Evolutionary conservation across 1,284 basidiomycete genomes (phyloP).

Genomic region (Ceratobasidium sp.): DNA sequence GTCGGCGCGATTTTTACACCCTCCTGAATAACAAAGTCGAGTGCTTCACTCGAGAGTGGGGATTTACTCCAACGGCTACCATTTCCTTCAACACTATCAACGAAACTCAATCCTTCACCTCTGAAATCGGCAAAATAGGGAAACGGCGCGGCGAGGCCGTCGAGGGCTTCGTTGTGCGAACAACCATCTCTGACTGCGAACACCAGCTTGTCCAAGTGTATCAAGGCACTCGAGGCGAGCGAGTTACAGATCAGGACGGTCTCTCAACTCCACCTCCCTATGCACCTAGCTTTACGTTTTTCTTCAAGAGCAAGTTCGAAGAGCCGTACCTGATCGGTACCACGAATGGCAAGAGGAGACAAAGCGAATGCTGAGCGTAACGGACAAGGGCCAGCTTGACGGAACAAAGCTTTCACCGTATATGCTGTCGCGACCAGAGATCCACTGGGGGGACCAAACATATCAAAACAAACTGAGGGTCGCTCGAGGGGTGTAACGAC

Average conservation of each 20-base stretch:
- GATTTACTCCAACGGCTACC: conserved; percentile 87
- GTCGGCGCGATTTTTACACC: conserved; percentile 80
- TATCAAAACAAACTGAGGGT: conserved; percentile 45
- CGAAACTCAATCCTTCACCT: conserved; percentile 82
- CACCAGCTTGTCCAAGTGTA: conserved; percentile 56
- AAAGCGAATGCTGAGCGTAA: conserved; percentile 72
- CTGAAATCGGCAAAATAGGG: conserved; percentile 76
- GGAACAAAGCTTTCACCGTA: conserved; percentile 66
- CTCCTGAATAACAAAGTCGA: conserved; percentile 78
- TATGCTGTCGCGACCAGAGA: conserved; percentile 77
- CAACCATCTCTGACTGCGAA: conserved; percentile 65
- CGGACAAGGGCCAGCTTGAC: conserved; percentile 56
- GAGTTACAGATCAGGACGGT: conserved; percentile 49
- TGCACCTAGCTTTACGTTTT: conserved; percentile 85
- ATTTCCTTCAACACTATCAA: conserved; percentile 72
- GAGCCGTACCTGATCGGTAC: conserved; percentile 97
- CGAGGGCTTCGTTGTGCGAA: conserved; percentile 97
- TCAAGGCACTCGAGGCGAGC: conserved; percentile 54
- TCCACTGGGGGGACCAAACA: conserved; percentile 75
- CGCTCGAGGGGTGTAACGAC: conserved; percentile 32
- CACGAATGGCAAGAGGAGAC: conserved; percentile 98
- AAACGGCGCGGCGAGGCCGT: conserved; percentile 89
- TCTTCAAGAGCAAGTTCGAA: conserved; percentile 99
- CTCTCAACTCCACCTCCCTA: conserved; percentile 68
- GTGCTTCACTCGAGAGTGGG: conserved; percentile 89